Base-by-base conservation (phyloP, 1,284 basidiomycete species). In the Lentinus polychrous region DNA sequence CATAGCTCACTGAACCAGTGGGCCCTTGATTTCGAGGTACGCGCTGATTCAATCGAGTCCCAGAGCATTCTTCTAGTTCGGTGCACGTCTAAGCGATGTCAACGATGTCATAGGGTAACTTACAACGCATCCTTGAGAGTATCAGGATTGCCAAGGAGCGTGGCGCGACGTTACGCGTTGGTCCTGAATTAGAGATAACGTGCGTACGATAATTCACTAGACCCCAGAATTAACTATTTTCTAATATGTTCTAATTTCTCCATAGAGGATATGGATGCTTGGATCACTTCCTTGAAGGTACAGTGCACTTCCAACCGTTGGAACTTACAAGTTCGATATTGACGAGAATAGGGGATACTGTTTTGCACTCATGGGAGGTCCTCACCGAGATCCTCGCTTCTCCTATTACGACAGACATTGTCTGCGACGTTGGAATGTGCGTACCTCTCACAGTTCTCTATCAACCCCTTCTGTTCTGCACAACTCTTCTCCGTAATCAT, bases 141-240 rank as follows among this genome's bases (percentile, higher is more conserved):
- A 98, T 99, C 55, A 71, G 72, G 5, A 79, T 93, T 42, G 93
- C 96, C 3, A 98, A 95, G 66, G 74, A 79, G 43, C 75, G 83
- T 45, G 93, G 94, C n/a, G 94, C 94, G 6, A 90, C 84, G 2
- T 70, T 99, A 24, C 78, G 96, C 60, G 94, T 99, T n/a, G 96
- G 96, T 1, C 96, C 96, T 15, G 95, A 98, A 66, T 76, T 99
- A n/a, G 96, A 99, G 69, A 92, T 99, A 55, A 87, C 94, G 88
- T 93, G 58, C 46, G 86, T 73, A 12, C 20, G 20, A 17, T 20
- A 15, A 22, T 22, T 43, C 2, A 2, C 2, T 12, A 6, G 10
- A n/a, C n/a, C n/a, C n/a, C n/a, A n/a, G n/a, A n/a, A n/a, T n/a
- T n/a, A n/a, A n/a, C n/a, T n/a, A n/a, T n/a, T n/a, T n/a, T n/a